Base-by-base conservation (phyloP, 495 filamentous ascomycete species). In the Hypomontagnella submonticulosa region DNA sequence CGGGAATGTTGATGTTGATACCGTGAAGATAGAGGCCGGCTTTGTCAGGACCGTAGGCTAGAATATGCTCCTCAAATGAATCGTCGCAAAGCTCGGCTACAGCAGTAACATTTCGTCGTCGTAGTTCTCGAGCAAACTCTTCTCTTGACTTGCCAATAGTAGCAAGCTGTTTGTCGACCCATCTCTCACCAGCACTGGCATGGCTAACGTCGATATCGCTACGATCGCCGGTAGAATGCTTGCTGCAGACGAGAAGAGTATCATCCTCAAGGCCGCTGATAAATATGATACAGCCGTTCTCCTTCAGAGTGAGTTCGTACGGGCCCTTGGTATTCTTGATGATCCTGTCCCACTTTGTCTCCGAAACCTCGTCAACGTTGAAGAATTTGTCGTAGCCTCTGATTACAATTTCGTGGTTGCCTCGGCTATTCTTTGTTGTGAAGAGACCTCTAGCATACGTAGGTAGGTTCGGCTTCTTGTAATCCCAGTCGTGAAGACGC, bases 321-420 rank as follows among this genome's bases (percentile, higher is more conserved):
- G 95, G 96, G 0, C 91, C 93, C 61, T 86, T 79, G 1, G 95
- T 98, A 42, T 91, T 84, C 6, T 76, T 77, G 68, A 89, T 79
- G 52, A 99, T 90, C 73, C 91, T 92, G 12, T 79, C 71, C 95
- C 96, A 99, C 57, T 85, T 80, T 0, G 95, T 98, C 32, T 87
- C 82, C 10, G 78, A 71, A 2, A 92, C 88, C 75, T 99, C 95
- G 41, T 84, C 84, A 23, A 90, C 81, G 71, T 99, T 99, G 87
- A 98, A 98, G 81, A 99, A 99, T 78, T 99, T 99, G 80, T 99
- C 96, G 77, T 99, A 99, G 33, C 95, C 95, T 57, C 95, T 85
- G 33, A 88, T 85, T 2, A 83, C 88, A 55, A 99, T 97, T 75
- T 97, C 92, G 12, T 85, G 81, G 2, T 81, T 79, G 4, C 87